Base-by-base conservation (phyloP, 1,139 yeast species). In the Chernovozyma aurita region DNA sequence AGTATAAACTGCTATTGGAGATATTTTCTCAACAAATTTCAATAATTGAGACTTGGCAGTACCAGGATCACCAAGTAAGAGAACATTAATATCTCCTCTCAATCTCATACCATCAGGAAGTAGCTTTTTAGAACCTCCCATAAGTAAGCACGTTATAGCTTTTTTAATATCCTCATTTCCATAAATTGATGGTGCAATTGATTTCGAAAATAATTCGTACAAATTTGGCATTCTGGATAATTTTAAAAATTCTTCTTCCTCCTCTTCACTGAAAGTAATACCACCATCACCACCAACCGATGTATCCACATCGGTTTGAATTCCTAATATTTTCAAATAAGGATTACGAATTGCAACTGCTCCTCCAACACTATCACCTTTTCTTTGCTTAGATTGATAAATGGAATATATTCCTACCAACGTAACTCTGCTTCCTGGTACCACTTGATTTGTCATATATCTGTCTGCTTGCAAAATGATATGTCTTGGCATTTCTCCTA, bases 401-500 rank as follows among this genome's bases (percentile, higher is more conserved):
- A 90, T 90, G 27, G 96, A 85, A 60, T 92, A 94, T 32, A 92
- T 82, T 35, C 98, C 99, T 36, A 86, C 79, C 31, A 90, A 74
- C 4, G 95, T 87, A 45, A 95, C 95, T 48, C 97, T 73, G 0
- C 95, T 86, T 32, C 99, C 99, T 0, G 99, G 99, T 24, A 90
- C 85, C 22, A 92, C 92, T 45, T 77, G 80, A 63, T 92, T 92
- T 18, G 97, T 84, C 57, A 92, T 68, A 47, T 86, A 85, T 46
- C 98, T 75, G 56, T 94, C 98, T 16, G 90, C 86, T 34, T 94
- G 86, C 47, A 94, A 70, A 42, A 87, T 60, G 35, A 94, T 84
- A 52, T 92, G 95, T 49, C 99, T 78, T 12, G 99, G 99, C 90
- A 92, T 84, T 65, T 92, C 99, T 44, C 99, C 98, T 16, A 92